phyloP scores from a whole-genome alignment of 139 green algal species.

The Chlamydomonas sphaeroides region DNA sequence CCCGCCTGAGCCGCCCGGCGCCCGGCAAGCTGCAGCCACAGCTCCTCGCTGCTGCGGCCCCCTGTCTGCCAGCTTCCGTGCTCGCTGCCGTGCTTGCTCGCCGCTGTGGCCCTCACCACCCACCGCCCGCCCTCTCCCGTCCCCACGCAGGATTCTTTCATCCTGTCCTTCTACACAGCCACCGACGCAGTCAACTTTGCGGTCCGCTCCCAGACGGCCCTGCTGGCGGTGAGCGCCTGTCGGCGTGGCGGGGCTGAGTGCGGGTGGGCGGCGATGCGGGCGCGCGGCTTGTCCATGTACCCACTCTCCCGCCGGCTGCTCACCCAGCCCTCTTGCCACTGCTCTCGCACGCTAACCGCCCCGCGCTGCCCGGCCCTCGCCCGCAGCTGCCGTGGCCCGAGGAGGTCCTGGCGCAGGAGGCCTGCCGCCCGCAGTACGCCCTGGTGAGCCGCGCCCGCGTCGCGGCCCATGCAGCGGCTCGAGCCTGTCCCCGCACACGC shows the following conservation, averaged over 20 bases:
- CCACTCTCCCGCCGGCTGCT: neutral
- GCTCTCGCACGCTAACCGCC: neutral
- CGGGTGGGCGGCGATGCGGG: too few relatives aligned
- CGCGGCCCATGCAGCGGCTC: too few relatives aligned
- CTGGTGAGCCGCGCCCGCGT: too few relatives aligned
- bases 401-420: too few relatives aligned
- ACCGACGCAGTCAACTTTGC: conserved; percentile 14
- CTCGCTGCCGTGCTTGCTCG: neutral
- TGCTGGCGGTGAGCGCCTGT: neutral
- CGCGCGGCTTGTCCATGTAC: too few relatives aligned
- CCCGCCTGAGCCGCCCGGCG: too few relatives aligned
- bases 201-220: conserved; percentile 7
- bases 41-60: too few relatives aligned
- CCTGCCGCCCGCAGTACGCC: too few relatives aligned
- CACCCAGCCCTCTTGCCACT: neutral
- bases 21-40: too few relatives aligned
- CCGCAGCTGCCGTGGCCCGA: neutral
- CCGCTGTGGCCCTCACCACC: neutral
- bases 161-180: conserved; percentile 25
- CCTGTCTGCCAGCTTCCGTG: too few relatives aligned
- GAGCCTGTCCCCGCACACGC: too few relatives aligned
- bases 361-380: neutral
- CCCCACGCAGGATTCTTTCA: conserved; percentile 24
- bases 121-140: neutral
- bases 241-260: too few relatives aligned